phyloP scores from a whole-genome alignment of 306 rosid species.

The Begonia loranthoides region DNA sequence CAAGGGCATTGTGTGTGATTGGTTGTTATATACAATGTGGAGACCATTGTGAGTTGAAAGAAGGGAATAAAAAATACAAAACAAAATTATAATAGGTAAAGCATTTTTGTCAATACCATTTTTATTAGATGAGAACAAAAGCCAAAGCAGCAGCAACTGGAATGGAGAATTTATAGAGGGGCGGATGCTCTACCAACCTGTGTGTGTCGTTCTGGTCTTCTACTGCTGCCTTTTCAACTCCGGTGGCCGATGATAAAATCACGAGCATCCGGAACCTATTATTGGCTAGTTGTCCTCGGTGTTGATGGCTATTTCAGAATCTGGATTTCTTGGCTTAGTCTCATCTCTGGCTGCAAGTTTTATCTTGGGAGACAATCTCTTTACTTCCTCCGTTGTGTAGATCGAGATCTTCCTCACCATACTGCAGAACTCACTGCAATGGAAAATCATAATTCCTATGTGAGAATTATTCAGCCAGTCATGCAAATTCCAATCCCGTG shows the following conservation, averaged over 20 bases:
- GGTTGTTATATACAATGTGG: too few relatives aligned
- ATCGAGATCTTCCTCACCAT: constrained; percentile 88
- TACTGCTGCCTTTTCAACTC: not conserved
- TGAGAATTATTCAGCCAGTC: too few relatives aligned
- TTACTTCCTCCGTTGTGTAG: constrained; percentile 82
- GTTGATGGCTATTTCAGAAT: constrained; percentile 51
- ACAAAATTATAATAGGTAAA: not conserved
- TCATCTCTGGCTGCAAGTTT: constrained; percentile 43
- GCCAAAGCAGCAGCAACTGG: not conserved
- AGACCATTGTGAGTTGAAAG: too few relatives aligned
- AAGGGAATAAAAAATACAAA: too few relatives aligned
- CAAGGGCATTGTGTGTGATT: too few relatives aligned
- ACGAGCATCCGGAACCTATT: constrained; percentile 56
- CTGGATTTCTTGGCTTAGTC: constrained; percentile 41
- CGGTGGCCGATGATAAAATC: not conserved
- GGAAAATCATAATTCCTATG: too few relatives aligned
- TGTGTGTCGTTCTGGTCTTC: not conserved
- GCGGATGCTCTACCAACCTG: not conserved
- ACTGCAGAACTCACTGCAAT: constrained; percentile 82
- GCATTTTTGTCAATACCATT: not conserved
- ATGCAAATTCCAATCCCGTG: too few relatives aligned
- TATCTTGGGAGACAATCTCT: constrained; percentile 77
- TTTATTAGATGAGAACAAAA: not conserved
- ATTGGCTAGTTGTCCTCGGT: constrained; percentile 66
- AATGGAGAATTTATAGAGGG: not conserved